Conservation (phyloP, 805 yeast species). For the Zygotorulaspora chibaensis region DNA sequence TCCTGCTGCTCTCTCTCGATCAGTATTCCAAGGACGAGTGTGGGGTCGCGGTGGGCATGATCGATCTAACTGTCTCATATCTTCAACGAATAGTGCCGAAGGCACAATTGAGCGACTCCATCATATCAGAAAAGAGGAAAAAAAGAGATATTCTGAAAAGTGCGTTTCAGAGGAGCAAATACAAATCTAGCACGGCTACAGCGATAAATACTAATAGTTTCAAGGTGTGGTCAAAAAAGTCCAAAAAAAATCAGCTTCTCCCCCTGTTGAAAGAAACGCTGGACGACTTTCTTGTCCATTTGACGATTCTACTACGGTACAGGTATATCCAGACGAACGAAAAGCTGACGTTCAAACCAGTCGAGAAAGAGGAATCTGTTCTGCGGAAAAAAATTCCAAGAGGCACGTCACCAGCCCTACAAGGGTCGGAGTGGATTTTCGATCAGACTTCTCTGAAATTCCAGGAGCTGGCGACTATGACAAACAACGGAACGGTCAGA, state of each 20-base stretch:
- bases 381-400: slow-evolving; percentile 22
- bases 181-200: background rate
- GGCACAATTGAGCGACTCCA: slow-evolving; percentile 14
- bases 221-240: slow-evolving; percentile 2
- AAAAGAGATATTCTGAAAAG: slow-evolving; percentile 16
- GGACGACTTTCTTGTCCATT: slow-evolving; percentile 29
- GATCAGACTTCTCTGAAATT: slow-evolving; percentile 9
- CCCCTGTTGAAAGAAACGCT: slow-evolving; percentile 27
- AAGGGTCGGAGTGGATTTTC: slow-evolving; percentile 25
- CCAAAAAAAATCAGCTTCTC: slow-evolving; percentile 11
- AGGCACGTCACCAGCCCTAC: slow-evolving; percentile 26
- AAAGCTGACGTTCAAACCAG: slow-evolving; percentile 24
- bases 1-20: slow-evolving; percentile 29
- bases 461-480: slow-evolving; percentile 3
- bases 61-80: slow-evolving; percentile 20
- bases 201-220: background rate
- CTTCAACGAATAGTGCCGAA: slow-evolving; percentile 18
- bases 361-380: slow-evolving; percentile 15
- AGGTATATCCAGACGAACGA: slow-evolving; percentile 32
- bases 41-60: slow-evolving; percentile 32
- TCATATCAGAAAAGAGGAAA: slow-evolving; percentile 12
- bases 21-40: slow-evolving; percentile 24
- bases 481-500: background rate
- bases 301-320: slow-evolving; percentile 24
- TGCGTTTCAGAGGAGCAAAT: slow-evolving; percentile 8